These are phyloP conservation scores for Postia placenta DNA, from an alignment of 768 basidiomycete genomes.

Conservation along the genomic window DNA sequence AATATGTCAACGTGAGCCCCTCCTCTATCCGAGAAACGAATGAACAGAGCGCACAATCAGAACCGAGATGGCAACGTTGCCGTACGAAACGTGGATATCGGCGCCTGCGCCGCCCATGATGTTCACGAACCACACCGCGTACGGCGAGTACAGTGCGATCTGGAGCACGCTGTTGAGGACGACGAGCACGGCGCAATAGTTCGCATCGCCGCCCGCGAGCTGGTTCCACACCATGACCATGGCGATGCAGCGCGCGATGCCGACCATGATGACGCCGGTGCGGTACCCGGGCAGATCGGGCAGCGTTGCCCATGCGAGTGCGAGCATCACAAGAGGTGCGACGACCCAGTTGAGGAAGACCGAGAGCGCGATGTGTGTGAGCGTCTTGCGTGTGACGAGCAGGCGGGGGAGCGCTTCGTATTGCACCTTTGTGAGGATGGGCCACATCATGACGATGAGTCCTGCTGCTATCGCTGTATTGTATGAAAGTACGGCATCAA, in stretches of 20 bases:
- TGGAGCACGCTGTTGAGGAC: conserved; percentile 77
- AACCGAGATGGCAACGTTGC: conserved; percentile 57
- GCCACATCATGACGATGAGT: conserved; percentile 88
- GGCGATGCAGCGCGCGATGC: conserved; percentile 58
- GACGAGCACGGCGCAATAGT: conserved; percentile 48
- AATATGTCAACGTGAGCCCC: not conserved
- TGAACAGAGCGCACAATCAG: conserved; percentile 57
- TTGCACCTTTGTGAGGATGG: conserved; percentile 67
- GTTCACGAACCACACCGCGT: conserved; percentile 68
- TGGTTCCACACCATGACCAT: conserved; percentile 49
- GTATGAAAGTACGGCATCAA: too few species aligned
- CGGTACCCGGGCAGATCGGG: conserved; percentile 74
- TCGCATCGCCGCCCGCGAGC: conserved; percentile 14
- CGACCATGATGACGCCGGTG: conserved; percentile 78
- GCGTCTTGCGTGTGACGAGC: conserved; percentile 45
- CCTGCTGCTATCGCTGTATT: conserved; percentile 70
- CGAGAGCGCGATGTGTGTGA: conserved; percentile 65
- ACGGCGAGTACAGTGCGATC: conserved; percentile 71
- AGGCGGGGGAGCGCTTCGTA: conserved; percentile 63
- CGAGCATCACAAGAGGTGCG: conserved; percentile 82
- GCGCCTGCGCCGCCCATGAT: conserved; percentile 45
- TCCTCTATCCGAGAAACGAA: not conserved
- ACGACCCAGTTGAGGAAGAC: conserved; percentile 74
- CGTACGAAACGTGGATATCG: conserved; percentile 46
- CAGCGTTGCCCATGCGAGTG: conserved; percentile 76